Evolutionary conservation across 352 stramenopile species (phyloP).

Genomic region (Halophytophthora batemanensis): DNA sequence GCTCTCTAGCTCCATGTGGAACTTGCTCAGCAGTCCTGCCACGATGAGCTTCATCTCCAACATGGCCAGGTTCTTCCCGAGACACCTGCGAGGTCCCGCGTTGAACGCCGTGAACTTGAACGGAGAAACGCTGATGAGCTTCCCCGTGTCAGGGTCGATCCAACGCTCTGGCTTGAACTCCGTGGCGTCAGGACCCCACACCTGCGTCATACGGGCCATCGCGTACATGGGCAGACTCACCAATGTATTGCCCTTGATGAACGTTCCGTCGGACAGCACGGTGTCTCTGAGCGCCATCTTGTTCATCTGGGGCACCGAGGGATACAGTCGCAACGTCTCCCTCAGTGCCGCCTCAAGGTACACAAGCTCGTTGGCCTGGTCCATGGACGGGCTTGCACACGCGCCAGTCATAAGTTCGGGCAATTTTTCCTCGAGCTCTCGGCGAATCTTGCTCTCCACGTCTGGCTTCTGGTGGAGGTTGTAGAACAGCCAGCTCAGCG

Average conservation of each 20-base stretch:
- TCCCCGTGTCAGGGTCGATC: slow-evolving; percentile 38
- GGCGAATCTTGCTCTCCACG: slow-evolving; percentile 40
- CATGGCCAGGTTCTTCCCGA: slow-evolving; percentile 76
- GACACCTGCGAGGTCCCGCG: slow-evolving; percentile 58
- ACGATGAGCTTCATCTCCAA: slow-evolving; percentile 82
- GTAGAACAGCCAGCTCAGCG: slow-evolving; percentile 74
- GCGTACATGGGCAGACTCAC: slow-evolving; percentile 48
- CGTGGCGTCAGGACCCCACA: slow-evolving; percentile 59
- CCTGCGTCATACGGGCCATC: slow-evolving; percentile 45
- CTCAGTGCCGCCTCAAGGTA: slow-evolving; percentile 49
- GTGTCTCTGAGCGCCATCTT: slow-evolving; percentile 39
- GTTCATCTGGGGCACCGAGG: slow-evolving; percentile 42
- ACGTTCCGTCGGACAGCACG: slow-evolving; percentile 61
- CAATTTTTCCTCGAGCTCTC: slow-evolving; percentile 37
- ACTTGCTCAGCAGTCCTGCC: slow-evolving; percentile 51
- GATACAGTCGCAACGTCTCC: slow-evolving; percentile 56
- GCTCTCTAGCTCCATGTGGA: slow-evolving; percentile 38
- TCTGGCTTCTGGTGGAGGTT: slow-evolving; percentile 46
- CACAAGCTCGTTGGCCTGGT: slow-evolving; percentile 40
- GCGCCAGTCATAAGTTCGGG: slow-evolving; percentile 1
- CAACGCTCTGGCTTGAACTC: slow-evolving; percentile 69
- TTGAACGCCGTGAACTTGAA: slow-evolving; percentile 78
- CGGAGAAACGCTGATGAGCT: slow-evolving; percentile 30
- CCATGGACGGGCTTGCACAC: slow-evolving; percentile 28
- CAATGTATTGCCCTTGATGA: slow-evolving; percentile 29